Conservation (phyloP, 805 yeast species). For the Starmerella etchellsii region DNA sequence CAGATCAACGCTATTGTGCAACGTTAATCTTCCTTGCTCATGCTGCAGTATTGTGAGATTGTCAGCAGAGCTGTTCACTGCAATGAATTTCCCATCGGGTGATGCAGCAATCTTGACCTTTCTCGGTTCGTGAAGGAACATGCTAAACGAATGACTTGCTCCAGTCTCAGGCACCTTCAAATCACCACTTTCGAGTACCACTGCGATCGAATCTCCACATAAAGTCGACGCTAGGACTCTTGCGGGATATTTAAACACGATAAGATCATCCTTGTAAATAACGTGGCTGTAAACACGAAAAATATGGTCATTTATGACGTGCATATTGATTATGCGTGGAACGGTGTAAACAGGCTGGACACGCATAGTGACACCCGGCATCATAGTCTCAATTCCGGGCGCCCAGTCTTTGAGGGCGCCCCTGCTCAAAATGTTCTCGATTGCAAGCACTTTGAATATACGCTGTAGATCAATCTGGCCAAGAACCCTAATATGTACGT, state of each 20-base stretch:
- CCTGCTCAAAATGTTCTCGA: no score
- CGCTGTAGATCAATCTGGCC: no score
- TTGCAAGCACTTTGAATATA: no score
- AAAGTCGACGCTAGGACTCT: conserved; percentile 1
- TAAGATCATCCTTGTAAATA: neutral
- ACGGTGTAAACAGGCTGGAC: neutral
- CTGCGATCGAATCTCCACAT: conserved; percentile 1
- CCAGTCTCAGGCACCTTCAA: neutral
- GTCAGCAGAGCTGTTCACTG: neutral
- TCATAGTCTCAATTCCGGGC: no score
- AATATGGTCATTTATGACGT: neutral
- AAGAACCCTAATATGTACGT: no score
- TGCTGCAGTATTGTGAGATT: neutral
- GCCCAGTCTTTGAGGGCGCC: no score
- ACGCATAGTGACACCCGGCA: neutral
- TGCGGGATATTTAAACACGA: neutral
- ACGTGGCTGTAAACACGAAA: conserved; percentile 1
- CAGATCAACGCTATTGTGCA: neutral
- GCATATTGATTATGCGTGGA: conserved; percentile 1
- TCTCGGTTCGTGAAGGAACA: neutral
- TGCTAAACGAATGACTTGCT: neutral
- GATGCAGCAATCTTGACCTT: neutral
- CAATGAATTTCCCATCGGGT: neutral
- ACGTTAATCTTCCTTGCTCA: neutral
- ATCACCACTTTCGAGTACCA: conserved; percentile 1